Percentiles rank a stretch among this genome's conserved stretches.
Evolutionary conservation across 768 basidiomycete genomes (phyloP).

Genomic region (Suillus hirtellus): DNA sequence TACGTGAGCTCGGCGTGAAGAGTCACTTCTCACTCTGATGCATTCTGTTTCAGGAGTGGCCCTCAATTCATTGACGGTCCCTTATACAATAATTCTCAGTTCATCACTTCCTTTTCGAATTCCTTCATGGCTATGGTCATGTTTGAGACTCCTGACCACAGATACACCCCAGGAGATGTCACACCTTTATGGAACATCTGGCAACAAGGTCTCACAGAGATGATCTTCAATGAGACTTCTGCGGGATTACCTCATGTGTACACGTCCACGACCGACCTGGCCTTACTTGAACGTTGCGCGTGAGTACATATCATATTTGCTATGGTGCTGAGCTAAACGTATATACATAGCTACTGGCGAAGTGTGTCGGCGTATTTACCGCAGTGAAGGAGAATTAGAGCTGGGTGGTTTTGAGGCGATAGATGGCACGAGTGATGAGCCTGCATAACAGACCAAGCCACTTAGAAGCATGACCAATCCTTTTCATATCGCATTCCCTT

Average conservation of each 20-base stretch:
- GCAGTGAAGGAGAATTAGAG: not conserved
- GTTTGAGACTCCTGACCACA: conserved; percentile 25
- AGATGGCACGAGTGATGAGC: too few relatives aligned
- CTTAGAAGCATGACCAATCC: too few relatives aligned
- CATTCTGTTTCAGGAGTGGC: not conserved
- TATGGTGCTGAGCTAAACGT: not conserved
- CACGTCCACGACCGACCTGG: conserved; percentile 28
- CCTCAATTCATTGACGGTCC: conserved; percentile 13
- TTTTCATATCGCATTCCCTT: too few relatives aligned
- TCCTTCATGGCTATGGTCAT: conserved; percentile 27
- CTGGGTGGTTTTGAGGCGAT: too few relatives aligned
- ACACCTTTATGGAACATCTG: conserved; percentile 23
- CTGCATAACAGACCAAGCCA: too few relatives aligned
- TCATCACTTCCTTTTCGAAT: conserved; percentile 30
- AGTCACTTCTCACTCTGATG: not conserved
- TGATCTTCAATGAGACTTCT: conserved; percentile 44
- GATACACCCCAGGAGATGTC: conserved; percentile 17
- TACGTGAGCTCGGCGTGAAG: conserved; percentile 24
- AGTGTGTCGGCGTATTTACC: not conserved
- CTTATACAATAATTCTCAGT: conserved; percentile 27
- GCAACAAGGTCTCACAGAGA: conserved; percentile 33
- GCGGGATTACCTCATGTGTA: conserved; percentile 32
- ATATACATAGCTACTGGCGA: not conserved
- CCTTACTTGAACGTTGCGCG: conserved; percentile 38
- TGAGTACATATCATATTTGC: conserved; percentile 16